These are phyloP conservation scores for Abrus pulchellus DNA, from an alignment of 306 rosid species.

Conservation along the genomic window DNA sequence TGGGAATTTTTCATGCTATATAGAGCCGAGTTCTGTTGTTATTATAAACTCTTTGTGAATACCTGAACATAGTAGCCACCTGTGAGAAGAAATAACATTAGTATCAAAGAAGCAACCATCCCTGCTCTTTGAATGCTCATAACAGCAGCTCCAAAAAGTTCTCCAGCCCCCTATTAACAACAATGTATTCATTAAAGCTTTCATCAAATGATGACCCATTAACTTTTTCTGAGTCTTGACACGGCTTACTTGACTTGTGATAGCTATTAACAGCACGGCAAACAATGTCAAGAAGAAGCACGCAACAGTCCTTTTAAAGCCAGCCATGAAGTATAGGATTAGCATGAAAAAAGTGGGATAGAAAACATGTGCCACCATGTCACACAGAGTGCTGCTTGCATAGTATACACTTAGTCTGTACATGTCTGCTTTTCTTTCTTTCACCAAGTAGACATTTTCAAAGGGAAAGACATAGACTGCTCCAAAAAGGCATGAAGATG, in stretches of 20 bases:
- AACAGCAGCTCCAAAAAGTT: slow-evolving; percentile 94
- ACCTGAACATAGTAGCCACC: slow-evolving; percentile 99
- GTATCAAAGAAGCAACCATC: slow-evolving; percentile 88
- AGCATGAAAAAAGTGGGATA: slow-evolving; percentile 92
- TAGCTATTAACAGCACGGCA: slow-evolving; percentile 72
- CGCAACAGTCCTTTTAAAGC: slow-evolving; percentile 75
- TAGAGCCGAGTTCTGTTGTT: no score
- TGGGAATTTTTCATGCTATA: no score
- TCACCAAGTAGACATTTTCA: slow-evolving; percentile 78
- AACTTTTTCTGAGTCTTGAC: slow-evolving; percentile 2
- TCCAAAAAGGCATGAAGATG: slow-evolving; percentile 91
- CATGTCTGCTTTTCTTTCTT: slow-evolving; percentile 97
- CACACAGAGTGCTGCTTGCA: slow-evolving; percentile 91
- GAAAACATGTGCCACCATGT: slow-evolving; percentile 89
- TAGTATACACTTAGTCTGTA: slow-evolving; percentile 91
- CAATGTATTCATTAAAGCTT: slow-evolving; percentile 10
- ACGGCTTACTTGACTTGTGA: slow-evolving; percentile 89
- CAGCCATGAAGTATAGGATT: slow-evolving; percentile 91
- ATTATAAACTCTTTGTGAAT: neutral
- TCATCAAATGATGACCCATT: neutral
- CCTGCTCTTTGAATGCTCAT: slow-evolving; percentile 93
- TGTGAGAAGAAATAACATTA: slow-evolving; percentile 93
- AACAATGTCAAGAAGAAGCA: slow-evolving; percentile 84
- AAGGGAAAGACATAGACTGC: slow-evolving; percentile 96
- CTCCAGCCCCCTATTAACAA: slow-evolving; percentile 88